A percentile compares a stretch with the other conserved stretches of the same genome.
Evolutionary conservation across 345 rosid genomes (phyloP).

Genomic region (Pugionium dolabratum): DNA sequence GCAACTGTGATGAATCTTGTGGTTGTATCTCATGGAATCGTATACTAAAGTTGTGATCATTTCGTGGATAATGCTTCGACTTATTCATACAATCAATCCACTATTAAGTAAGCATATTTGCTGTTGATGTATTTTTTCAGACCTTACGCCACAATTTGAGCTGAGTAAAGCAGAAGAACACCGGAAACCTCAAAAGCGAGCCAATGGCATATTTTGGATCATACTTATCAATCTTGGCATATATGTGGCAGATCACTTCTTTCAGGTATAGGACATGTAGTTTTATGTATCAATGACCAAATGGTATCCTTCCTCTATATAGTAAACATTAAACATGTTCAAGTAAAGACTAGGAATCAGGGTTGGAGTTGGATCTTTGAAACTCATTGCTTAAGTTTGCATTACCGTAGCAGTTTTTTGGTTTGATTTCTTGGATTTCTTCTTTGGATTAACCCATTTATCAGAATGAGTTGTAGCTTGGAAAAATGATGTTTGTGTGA

Average conservation of each 20-base stretch:
- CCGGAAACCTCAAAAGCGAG: conserved; percentile 53
- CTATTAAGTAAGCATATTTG: not conserved
- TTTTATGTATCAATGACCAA: conserved; percentile 8
- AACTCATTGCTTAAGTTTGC: not conserved
- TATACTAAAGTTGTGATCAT: not conserved
- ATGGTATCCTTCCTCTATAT: too few species aligned
- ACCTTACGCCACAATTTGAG: conserved; percentile 60
- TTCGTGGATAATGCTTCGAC: not conserved
- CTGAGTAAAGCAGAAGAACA: conserved; percentile 53
- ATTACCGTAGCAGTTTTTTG: not conserved
- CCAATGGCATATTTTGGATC: conserved; percentile 79
- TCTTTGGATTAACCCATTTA: not conserved
- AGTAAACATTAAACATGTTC: too few species aligned
- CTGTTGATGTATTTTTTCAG: conserved; percentile 42
- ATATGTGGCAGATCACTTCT: conserved; percentile 71
- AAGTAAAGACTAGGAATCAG: too few species aligned
- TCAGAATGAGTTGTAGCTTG: not conserved
- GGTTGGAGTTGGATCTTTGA: too few species aligned
- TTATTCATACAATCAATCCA: not conserved
- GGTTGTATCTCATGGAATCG: not conserved
- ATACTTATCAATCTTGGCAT: conserved; percentile 81
- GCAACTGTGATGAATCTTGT: not conserved
- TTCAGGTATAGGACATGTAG: conserved; percentile 56
- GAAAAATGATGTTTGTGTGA: not conserved
- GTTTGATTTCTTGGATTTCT: not conserved